Conservation (phyloP, 164 flowering plant species). For the Vitis amurensis region DNA sequence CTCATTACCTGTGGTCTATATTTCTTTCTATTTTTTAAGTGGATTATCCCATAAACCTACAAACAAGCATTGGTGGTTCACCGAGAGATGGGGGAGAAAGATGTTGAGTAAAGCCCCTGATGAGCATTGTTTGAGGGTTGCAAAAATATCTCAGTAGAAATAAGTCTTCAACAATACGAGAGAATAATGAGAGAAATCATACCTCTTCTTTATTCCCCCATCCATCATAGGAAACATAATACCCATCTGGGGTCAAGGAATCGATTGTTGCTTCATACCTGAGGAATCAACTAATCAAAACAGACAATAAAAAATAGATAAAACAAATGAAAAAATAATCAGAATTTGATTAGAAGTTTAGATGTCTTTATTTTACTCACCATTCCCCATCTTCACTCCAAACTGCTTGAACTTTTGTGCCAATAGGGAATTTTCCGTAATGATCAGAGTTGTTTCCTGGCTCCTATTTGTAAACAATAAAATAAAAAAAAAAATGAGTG, state of each 20-base stretch:
- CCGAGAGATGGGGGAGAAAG: no score
- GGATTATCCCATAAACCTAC: no score
- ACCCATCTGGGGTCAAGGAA: slow-evolving; percentile 77
- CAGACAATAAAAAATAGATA: slow-evolving; percentile 25
- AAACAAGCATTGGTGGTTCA: no score
- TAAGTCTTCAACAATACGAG: background rate
- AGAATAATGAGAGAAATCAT: slow-evolving; percentile 9
- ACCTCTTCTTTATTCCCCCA: slow-evolving; percentile 99
- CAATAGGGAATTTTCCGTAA: slow-evolving; percentile 54
- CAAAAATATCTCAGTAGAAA: background rate
- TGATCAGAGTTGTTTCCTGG: slow-evolving; percentile 25
- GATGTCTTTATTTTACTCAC: slow-evolving; percentile 35
- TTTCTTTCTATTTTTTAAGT: no score
- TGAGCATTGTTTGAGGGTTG: no score
- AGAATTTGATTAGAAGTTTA: background rate
- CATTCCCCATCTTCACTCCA: slow-evolving; percentile 99
- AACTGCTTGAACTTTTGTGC: slow-evolving; percentile 91
- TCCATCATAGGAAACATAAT: slow-evolving; percentile 62
- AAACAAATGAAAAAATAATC: slow-evolving; percentile 24
- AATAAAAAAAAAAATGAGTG: background rate
- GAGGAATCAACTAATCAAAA: slow-evolving; percentile 69
- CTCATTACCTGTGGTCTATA: no score
- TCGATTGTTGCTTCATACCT: slow-evolving; percentile 96
- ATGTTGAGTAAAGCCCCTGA: no score
- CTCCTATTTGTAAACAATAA: slow-evolving; percentile 31